Evolutionary conservation across 148 eudicot genomes (phyloP), one percentile per base, ranked within the genome.

Genomic region (Chenopodium formosanum): DNA sequence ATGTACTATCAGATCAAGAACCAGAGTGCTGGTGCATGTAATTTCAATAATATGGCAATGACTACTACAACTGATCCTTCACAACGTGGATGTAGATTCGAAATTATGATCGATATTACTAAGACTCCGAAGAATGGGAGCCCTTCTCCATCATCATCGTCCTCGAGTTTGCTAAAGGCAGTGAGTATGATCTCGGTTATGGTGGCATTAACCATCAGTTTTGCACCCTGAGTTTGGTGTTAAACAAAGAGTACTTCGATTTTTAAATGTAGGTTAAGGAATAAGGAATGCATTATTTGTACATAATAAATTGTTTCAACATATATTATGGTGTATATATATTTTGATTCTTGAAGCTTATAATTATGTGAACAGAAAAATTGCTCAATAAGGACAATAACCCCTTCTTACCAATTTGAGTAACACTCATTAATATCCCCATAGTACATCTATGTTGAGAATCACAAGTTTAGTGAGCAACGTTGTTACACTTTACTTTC

Each of bases 1-100:
- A 88, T 86, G 92, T 96, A 91, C 79, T 96, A 85, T 73, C 99
- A 96, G 65, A 90, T 90, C 17, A 87, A 87, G 92, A 87, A 94
- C 86, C 99, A 95, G 58, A 89, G 81, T 63, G 84, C 78, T 5
- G 90, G 89, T 20, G 87, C 93, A 2, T 96, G 99, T 52, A 80
- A 73, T 5, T 94, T 96, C 73, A 81, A 88, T 16, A 86, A 86
- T 40, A 81, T 94, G 78, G 91, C 91, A 2, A 79, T 82, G 14
- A 85, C 87, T 22, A 91, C 99, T 2, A 79, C 87, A 0, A 91
- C 86, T 44, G 94, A 93, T 88, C 99, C 99, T 31, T 88, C 97
- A 13, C 84, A 77, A 25, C 84, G 83, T 47, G 87, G 86, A 25
- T 95, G 99, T 73, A 83, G 84, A 37, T 95, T 88, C 46, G 92